phyloP scores from a whole-genome alignment of 164 flowering plant species.

The Cinnamomum micranthum region DNA sequence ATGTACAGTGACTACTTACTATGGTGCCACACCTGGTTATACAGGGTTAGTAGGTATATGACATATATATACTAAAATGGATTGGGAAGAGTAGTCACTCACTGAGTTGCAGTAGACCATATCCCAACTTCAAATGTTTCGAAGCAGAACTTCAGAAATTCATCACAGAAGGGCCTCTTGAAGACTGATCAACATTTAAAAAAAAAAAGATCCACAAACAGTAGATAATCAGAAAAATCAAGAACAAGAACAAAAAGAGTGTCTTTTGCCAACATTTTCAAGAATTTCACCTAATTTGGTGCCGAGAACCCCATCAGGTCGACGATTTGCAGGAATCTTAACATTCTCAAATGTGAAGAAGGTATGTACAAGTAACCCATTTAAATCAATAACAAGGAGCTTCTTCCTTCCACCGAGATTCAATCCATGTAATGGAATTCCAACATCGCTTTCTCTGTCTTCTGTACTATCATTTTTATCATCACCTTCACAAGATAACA shows the following conservation, averaged over 20 bases:
- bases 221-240: background rate
- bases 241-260: background rate
- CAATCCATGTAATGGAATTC: background rate
- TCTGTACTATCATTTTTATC: background rate
- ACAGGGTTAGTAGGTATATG: too few relatives aligned
- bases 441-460: background rate
- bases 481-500: background rate
- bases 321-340: conserved; percentile 33
- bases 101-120: conserved; percentile 44
- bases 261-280: background rate
- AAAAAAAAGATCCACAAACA: background rate
- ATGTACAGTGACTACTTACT: too few relatives aligned
- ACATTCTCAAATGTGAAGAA: conserved; percentile 22
- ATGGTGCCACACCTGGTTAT: too few relatives aligned
- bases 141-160: conserved; percentile 76
- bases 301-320: conserved; percentile 37
- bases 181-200: conserved; percentile 47
- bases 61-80: too few relatives aligned
- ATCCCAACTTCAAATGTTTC: conserved; percentile 74
- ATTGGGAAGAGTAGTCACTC: background rate
- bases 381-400: conserved; percentile 81
- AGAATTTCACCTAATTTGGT: conserved; percentile 50
- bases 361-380: conserved; percentile 81
- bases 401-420: conserved; percentile 29
- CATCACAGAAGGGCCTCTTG: conserved; percentile 68